Evolutionary conservation across 164 flowering plant genomes (phyloP), one percentile per base, ranked within the genome.

Genomic region (Nymphaea colorata): DNA sequence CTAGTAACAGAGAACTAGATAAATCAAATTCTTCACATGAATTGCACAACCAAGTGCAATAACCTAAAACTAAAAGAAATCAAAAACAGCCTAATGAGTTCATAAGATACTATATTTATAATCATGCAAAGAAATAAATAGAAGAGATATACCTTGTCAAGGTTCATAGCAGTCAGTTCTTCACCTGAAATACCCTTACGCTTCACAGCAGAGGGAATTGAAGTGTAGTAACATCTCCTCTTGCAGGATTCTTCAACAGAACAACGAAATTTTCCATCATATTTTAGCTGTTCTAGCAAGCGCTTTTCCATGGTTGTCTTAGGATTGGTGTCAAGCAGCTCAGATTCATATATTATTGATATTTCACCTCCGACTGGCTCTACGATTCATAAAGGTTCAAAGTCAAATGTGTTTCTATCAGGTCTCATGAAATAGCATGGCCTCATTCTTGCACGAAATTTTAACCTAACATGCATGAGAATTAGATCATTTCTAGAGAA

Each of bases 301-400:
- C 81, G 81, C 75, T 75, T 85, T 77, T 93, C 98, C 82, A 77
- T 76, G 41, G 80, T 41, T 18, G 89, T 83, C 72, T 79, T 83
- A 55, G 85, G 87, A 74, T 77, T 66, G 57, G 68, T 71, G 62
- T 76, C 76, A 74, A 77, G 65, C 69, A 81, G 63, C 3, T 64
- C 85, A 66, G 87, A 62, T 73, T 93, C 98, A 75, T 71, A 70
- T 61, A 82, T 75, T 65, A 86, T 81, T 41, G 96, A 78, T 73
- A 90, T 93, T 70, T 93, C 98, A 70, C 96, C 96, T 73, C 96
- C 98, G 72, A 87, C 80, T 5, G 98, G 96, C 74, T 92, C 98
- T 92, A 84, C 60, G 60, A 63, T 72, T 47, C 64, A 67, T 8
- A 45, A 45, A 45, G 4, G 8, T 45, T 64, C 25, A 45, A 45